These are phyloP conservation scores for Daldinia eschscholtzii DNA, from an alignment of 2,329 filamentous ascomycete species.

Conservation along the genomic window DNA sequence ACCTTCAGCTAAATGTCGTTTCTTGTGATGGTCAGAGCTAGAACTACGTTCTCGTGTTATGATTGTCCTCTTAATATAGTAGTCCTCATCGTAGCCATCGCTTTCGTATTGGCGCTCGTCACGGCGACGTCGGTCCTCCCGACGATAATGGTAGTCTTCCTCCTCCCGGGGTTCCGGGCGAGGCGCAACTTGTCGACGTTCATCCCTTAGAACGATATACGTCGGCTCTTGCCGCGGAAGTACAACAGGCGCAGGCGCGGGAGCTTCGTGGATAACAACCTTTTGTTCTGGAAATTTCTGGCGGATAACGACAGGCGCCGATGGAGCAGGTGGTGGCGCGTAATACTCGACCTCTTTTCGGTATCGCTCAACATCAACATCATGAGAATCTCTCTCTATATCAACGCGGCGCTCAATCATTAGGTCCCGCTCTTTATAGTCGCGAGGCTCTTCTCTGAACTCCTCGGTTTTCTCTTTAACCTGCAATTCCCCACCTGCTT, in stretches of 20 bases:
- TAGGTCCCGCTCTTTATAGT: slow-evolving; percentile 50
- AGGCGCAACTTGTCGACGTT: slow-evolving; percentile 54
- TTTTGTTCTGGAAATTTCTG: slow-evolving; percentile 68
- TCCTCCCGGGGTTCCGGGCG: slow-evolving; percentile 55
- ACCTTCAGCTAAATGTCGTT: slow-evolving; percentile 72
- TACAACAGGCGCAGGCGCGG: slow-evolving; percentile 65
- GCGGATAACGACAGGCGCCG: slow-evolving; percentile 67
- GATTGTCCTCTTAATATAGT: slow-evolving; percentile 60
- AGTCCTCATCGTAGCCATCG: slow-evolving; percentile 60
- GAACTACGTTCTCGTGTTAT: slow-evolving; percentile 65
- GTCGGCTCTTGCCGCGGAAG: slow-evolving; percentile 61
- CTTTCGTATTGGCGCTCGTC: slow-evolving; percentile 56
- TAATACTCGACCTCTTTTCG: slow-evolving; percentile 74
- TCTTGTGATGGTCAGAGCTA: slow-evolving; percentile 65
- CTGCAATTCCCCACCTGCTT: slow-evolving; percentile 64
- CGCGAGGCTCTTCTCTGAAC: slow-evolving; percentile 46
- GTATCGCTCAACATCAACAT: slow-evolving; percentile 68
- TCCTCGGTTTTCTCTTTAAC: slow-evolving; percentile 67
- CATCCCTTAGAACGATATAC: slow-evolving; percentile 61
- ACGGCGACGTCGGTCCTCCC: slow-evolving; percentile 52
- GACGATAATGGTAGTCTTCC: slow-evolving; percentile 67
- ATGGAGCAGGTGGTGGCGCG: slow-evolving; percentile 63
- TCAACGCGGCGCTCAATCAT: slow-evolving; percentile 51
- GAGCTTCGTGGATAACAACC: slow-evolving; percentile 71
- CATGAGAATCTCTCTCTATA: slow-evolving; percentile 47